These are phyloP conservation scores for Penicillium silybi DNA, from an alignment of 495 filamentous ascomycete species.

Conservation along the genomic window DNA sequence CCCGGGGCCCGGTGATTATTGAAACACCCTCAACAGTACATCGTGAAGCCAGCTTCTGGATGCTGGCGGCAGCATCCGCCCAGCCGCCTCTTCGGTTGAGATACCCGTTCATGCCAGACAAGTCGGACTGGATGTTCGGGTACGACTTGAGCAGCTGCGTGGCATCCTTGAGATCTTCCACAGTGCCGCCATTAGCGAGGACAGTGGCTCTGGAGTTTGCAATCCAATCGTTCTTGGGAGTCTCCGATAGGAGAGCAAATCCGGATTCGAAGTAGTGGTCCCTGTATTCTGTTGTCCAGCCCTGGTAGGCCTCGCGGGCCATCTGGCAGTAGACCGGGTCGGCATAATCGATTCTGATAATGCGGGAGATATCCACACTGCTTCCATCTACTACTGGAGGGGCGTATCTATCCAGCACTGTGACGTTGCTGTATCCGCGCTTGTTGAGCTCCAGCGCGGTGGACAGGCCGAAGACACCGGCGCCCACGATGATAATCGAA, in stretches of 20 bases:
- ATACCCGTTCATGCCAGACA: conserved; percentile 52
- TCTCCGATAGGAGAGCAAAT: conserved; percentile 26
- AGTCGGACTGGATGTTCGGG: conserved; percentile 20
- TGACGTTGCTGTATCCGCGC: conserved; percentile 26
- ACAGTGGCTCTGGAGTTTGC: conserved; percentile 17
- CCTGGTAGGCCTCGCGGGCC: conserved; percentile 53
- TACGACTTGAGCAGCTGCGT: conserved; percentile 19
- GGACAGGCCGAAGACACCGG: conserved; percentile 30
- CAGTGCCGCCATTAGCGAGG: conserved; percentile 11
- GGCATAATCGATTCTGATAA: conserved; percentile 68
- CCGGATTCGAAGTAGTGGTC: conserved; percentile 27
- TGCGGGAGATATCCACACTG: conserved; percentile 61
- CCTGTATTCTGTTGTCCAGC: conserved; percentile 54
- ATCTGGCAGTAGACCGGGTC: conserved; percentile 63
- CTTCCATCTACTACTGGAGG: conserved; percentile 54
- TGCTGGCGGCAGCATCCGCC: conserved; percentile 67
- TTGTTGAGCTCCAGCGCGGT: conserved; percentile 24
- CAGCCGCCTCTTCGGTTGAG: conserved; percentile 65
- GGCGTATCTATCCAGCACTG: conserved; percentile 54
- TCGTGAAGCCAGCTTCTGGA: conserved; percentile 50
- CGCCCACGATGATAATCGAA: conserved; percentile 35
- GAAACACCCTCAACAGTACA: conserved; percentile 27
- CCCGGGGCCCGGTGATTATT: conserved; percentile 27
- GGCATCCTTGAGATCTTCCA: conserved; percentile 25
- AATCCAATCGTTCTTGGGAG: conserved; percentile 23